Conservation (phyloP, 2,329 filamentous ascomycete genomes). For the Xylariaceae sp. region DNA sequence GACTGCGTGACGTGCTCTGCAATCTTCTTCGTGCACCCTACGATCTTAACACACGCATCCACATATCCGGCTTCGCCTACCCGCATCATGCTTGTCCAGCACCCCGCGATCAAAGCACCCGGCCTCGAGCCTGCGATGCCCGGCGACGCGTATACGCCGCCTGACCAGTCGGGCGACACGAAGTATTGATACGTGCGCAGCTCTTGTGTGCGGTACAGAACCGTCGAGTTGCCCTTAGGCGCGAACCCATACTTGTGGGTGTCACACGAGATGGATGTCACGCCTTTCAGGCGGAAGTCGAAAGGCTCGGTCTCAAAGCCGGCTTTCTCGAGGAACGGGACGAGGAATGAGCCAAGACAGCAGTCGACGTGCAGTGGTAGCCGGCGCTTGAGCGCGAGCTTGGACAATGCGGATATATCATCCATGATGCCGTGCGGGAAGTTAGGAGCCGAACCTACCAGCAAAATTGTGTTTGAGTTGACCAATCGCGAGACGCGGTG, state of each 20-base stretch:
- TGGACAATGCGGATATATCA: constrained; percentile 85
- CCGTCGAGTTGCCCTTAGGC: constrained; percentile 93
- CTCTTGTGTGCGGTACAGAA: constrained; percentile 82
- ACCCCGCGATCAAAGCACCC: constrained; percentile 91
- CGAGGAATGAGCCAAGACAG: constrained; percentile 93
- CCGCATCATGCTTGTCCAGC: constrained; percentile 91
- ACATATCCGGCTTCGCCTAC: constrained; percentile 89
- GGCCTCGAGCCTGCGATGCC: constrained; percentile 90
- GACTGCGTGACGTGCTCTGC: constrained; percentile 74
- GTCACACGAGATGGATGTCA: constrained; percentile 94
- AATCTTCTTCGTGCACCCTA: constrained; percentile 84
- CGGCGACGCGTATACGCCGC: constrained; percentile 93
- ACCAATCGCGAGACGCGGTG: constrained; percentile 80
- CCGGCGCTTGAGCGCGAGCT: constrained; percentile 77
- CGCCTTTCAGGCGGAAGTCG: constrained; percentile 92
- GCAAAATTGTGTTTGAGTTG: constrained; percentile 90
- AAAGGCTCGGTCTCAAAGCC: constrained; percentile 89
- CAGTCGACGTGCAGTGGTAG: constrained; percentile 96
- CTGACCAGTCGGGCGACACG: constrained; percentile 91
- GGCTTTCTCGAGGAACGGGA: constrained; percentile 90
- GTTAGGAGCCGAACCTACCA: constrained; percentile 95
- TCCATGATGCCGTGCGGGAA: constrained; percentile 99
- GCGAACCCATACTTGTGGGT: constrained; percentile 99
- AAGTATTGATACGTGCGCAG: constrained; percentile 95
- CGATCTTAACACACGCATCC: constrained; percentile 83